Conservation (phyloP, 257 asterid species). For the Ballota nigra region DNA sequence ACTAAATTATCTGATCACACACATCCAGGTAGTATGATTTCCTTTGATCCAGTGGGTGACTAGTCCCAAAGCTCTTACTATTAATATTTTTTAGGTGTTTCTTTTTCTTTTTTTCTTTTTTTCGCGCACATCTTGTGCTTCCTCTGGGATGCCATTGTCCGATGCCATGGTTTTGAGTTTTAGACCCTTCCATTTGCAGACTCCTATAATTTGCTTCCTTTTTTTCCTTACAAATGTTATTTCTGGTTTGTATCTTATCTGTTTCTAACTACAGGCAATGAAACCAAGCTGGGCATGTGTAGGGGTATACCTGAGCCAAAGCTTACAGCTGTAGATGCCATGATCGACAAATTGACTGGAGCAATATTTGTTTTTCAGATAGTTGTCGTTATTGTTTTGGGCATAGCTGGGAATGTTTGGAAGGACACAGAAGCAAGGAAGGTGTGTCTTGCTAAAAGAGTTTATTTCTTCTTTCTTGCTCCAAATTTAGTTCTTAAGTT, state of each 20-base stretch:
- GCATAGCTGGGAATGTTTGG: constrained; percentile 97
- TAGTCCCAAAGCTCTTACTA: too few relatives aligned
- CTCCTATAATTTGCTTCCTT: constrained; percentile 9
- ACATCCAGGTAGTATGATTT: background rate
- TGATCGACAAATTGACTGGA: constrained; percentile 95
- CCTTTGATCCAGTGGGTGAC: background rate
- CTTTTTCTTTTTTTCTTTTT: too few relatives aligned
- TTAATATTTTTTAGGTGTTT: too few relatives aligned
- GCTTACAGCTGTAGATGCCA: constrained; percentile 72
- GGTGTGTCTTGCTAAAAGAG: constrained; percentile 41
- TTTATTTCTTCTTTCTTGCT: constrained; percentile 12
- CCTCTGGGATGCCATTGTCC: constrained; percentile 13
- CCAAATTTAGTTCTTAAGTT: background rate
- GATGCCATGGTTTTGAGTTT: background rate
- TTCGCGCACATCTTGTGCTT: background rate
- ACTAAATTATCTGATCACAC: background rate
- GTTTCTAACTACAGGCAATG: constrained; percentile 59
- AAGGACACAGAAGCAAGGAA: constrained; percentile 96
- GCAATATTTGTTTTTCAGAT: constrained; percentile 95
- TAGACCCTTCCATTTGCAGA: constrained; percentile 10
- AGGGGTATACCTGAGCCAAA: too few relatives aligned
- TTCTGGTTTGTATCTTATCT: background rate
- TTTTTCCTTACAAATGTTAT: constrained; percentile 3
- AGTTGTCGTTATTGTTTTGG: constrained; percentile 94
- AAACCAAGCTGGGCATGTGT: constrained; percentile 79